Base-by-base conservation (phyloP, 2,329 filamentous ascomycete genomes). In the Calonectria hawksworthii region DNA sequence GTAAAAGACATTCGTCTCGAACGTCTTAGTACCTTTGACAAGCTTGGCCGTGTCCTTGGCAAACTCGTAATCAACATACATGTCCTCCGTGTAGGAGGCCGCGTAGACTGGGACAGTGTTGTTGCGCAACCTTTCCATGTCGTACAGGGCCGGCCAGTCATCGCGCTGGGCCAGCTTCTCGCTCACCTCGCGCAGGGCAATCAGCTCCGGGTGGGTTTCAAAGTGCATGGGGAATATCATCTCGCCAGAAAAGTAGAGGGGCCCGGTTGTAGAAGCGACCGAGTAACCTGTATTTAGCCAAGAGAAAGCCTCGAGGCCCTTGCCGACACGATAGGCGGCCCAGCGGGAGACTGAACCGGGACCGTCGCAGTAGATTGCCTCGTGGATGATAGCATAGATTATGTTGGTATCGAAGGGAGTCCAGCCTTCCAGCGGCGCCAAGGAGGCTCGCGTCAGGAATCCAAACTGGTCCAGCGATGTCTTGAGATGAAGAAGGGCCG, bases 141-240 rank as follows among this genome's bases (percentile, higher is more conserved):
- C 92, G 83, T 98, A 98, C 6, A 98, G 88, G 0, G 88, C 86
- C 2, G 93, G 91, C 96, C 96, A 98, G 75, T 93, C 90, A 6
- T 89, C 85, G 56, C 91, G 90, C 0, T 87, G 81, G 0, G 96
- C 96, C 32, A 98, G 88, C 28, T 92, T 88, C 11, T 96, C 87
- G 0, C 95, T 95, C 0, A 92, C 93, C 14, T 91, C 87, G 70
- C 90, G 90, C 61, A 99, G 85, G 72, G 91, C 87, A n/a, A 86
- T 86, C 26, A 99, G 91, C 83, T 98, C 95, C 0, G 92, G 88
- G 81, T 95, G 96, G 21, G 93, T 93, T 47, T 96, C 92, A 78
- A 98, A 96, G 89, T 96, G 94, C 84, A 94, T 94, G 0, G 94
- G 93, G 83, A 93, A 98, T 66, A 98, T 91, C 95, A 98, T 98